A percentile compares a stretch with the other conserved stretches of the same genome.
Conservation (phyloP, 192 early-diverging fungal species). For the Neocallimastix lanati region DNA sequence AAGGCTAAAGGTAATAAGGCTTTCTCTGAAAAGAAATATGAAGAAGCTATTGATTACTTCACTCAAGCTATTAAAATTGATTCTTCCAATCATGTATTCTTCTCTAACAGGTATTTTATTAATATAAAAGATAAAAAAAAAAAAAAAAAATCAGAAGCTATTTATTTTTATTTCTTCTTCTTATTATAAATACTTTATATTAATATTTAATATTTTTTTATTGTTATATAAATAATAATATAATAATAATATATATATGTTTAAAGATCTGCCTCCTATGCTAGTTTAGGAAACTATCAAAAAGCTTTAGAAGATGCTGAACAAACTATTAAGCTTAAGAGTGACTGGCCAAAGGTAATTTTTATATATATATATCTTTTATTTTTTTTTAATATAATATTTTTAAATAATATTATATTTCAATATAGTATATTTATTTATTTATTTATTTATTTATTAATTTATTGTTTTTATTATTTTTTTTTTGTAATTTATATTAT, state of each 20-base stretch:
- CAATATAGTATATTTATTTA: no score
- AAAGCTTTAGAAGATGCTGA: conserved; percentile 68
- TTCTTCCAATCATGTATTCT: conserved; percentile 74
- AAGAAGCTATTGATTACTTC: conserved; percentile 57
- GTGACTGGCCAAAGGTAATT: conserved; percentile 60
- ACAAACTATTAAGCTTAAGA: conserved; percentile 64
- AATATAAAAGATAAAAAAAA: no score
- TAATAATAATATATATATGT: neutral
- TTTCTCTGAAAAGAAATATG: conserved; percentile 59
- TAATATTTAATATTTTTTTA: neutral
- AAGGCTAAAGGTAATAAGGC: conserved; percentile 69
- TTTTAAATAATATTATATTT: no score
- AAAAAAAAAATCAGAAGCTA: no score
- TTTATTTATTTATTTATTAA: no score
- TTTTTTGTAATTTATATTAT: no score
- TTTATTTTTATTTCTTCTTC: neutral
- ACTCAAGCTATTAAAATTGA: conserved; percentile 70
- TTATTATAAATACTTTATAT: no score
- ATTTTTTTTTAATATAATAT: neutral
- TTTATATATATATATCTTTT: neutral
- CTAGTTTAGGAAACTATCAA: conserved; percentile 56
- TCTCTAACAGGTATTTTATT: conserved; percentile 63
- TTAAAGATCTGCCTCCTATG: conserved; percentile 63
- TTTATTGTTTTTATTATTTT: no score
- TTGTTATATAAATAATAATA: conserved; percentile 1